phyloP scores from a whole-genome alignment of 805 yeast genomes.

The Zygosaccharomyces pseudorouxii region DNA sequence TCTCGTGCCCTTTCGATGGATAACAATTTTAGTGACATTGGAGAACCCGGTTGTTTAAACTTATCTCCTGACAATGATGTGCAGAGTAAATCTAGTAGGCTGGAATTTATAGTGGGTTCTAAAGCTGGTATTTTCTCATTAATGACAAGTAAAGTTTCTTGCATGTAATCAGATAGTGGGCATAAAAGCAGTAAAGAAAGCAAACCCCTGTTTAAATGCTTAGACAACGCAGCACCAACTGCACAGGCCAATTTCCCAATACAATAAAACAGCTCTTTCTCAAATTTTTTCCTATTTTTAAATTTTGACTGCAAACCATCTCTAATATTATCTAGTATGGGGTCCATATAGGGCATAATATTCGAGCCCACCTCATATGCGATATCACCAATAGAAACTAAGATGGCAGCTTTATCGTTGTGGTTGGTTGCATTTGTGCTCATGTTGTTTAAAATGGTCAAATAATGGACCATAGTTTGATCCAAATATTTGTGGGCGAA shows the following conservation, averaged over 20 bases:
- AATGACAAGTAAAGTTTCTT: conserved; percentile 64
- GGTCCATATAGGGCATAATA: conserved; percentile 83
- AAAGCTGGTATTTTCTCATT: conserved; percentile 75
- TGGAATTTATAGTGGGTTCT: conserved; percentile 64
- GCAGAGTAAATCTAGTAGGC: conserved; percentile 66
- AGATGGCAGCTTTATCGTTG: conserved; percentile 66
- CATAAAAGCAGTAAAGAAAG: conserved; percentile 75
- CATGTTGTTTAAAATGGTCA: conserved; percentile 70
- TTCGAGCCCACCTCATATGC: conserved; percentile 71
- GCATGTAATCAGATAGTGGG: conserved; percentile 78
- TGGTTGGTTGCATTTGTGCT: conserved; percentile 34
- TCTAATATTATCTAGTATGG: conserved; percentile 74
- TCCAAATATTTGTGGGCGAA: conserved; percentile 82
- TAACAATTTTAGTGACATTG: conserved; percentile 57
- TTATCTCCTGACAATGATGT: conserved; percentile 73
- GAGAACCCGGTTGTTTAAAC: conserved; percentile 83
- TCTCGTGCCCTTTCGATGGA: conserved; percentile 65
- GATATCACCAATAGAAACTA: conserved; percentile 79
- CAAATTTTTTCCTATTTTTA: conserved; percentile 64
- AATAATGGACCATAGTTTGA: conserved; percentile 67
- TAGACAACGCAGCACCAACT: conserved; percentile 89
- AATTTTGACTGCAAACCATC: conserved; percentile 59
- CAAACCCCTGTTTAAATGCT: conserved; percentile 77
- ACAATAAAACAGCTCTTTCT: conserved; percentile 84
- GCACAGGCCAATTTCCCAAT: conserved; percentile 81